A percentile compares a stretch with the other conserved stretches of the same genome.
Evolutionary conservation across 768 basidiomycete genomes (phyloP).

Genomic region (Auricularia sp.): DNA sequence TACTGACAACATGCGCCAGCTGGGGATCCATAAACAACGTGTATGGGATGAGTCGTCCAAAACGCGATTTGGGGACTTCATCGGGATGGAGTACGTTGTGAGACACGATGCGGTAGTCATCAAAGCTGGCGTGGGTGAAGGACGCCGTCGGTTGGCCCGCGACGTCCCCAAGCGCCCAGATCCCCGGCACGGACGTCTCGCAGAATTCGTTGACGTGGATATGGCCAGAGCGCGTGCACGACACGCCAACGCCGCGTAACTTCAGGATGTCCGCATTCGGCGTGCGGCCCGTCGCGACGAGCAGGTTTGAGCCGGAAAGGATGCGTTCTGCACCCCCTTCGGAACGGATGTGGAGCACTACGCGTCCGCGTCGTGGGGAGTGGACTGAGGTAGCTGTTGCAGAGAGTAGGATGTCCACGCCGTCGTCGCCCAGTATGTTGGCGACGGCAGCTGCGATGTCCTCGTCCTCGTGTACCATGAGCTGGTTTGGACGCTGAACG

Average conservation of each 20-base stretch:
- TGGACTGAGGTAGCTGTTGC: not conserved
- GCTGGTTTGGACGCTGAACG: conserved; percentile 9
- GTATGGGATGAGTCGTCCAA: conserved; percentile 9
- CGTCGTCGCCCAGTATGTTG: conserved; percentile 9
- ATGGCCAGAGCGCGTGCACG: conserved; percentile 1
- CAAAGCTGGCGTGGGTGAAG: conserved; percentile 11
- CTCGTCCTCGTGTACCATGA: conserved; percentile 9
- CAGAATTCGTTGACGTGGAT: conserved; percentile 6
- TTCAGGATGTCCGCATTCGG: conserved; percentile 11
- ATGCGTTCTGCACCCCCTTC: not conserved
- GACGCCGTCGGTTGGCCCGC: conserved; percentile 9
- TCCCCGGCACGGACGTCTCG: conserved; percentile 7
- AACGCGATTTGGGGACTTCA: conserved; percentile 7
- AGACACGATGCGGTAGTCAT: conserved; percentile 5
- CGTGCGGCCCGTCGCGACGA: conserved; percentile 9
- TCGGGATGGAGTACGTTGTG: not conserved
- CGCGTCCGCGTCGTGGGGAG: not conserved
- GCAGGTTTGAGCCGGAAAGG: conserved; percentile 6
- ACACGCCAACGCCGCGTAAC: conserved; percentile 6
- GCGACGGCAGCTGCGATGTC: conserved; percentile 6
- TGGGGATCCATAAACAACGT: conserved; percentile 11
- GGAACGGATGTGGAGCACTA: not conserved
- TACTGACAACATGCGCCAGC: conserved; percentile 11
- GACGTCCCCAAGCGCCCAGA: conserved; percentile 11
- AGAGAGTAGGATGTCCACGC: conserved; percentile 5